Conservation (phyloP, 2,329 filamentous ascomycete species). For the Ophiognomonia clavigignenti-juglandacearum region DNA sequence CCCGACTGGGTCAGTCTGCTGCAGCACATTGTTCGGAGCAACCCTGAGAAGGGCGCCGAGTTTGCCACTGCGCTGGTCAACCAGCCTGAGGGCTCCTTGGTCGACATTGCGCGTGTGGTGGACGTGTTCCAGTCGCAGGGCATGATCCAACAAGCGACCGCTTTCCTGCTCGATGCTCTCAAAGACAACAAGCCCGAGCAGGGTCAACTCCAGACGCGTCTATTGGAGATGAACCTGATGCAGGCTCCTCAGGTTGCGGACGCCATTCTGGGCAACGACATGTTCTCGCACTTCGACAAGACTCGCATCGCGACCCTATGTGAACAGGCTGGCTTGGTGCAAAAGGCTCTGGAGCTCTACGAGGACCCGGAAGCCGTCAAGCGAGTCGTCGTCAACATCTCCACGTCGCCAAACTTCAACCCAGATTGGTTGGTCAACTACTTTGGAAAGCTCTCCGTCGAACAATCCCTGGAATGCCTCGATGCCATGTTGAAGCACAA, state of each 20-base stretch:
- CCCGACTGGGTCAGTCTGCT: conserved; percentile 93
- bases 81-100: conserved; percentile 77
- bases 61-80: conserved; percentile 92
- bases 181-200: conserved; percentile 95
- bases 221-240: conserved; percentile 96
- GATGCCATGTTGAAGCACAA: conserved; percentile 96
- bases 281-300: conserved; percentile 98
- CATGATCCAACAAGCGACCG: conserved; percentile 95
- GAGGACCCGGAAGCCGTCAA: conserved; percentile 88
- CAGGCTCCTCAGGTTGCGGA: conserved; percentile 97
- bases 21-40: conserved; percentile 86
- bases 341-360: conserved; percentile 89
- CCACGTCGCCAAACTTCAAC: conserved; percentile 77
- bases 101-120: conserved; percentile 91
- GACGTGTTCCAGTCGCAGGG: conserved; percentile 98
- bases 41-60: conserved; percentile 89
- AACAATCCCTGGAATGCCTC: conserved; percentile 88
- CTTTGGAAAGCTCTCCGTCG: conserved; percentile 91
- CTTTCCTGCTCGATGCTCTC: conserved; percentile 93
- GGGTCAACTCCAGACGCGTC: conserved; percentile 84
- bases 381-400: conserved; percentile 79
- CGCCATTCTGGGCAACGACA: conserved; percentile 94
- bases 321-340: conserved; percentile 82
- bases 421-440: conserved; percentile 88
- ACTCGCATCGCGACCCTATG: conserved; percentile 82